A percentile compares a stretch with the other conserved stretches of the same genome.
Conservation (phyloP, 2,329 filamentous ascomycete species). For the Fusarium napiforme region DNA sequence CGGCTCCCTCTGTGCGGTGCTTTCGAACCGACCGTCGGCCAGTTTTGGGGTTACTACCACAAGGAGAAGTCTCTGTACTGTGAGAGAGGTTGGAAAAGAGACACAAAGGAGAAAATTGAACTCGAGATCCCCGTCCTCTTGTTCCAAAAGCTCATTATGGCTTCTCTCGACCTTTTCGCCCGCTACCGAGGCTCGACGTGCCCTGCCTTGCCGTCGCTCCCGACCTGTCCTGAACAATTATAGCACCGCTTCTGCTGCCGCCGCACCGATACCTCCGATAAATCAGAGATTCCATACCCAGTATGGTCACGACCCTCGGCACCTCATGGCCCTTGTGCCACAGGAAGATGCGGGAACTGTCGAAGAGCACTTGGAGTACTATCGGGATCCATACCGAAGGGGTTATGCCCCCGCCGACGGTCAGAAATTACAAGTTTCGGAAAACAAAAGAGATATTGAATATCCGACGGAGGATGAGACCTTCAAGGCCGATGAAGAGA, state of each 20-base stretch:
- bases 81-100: conserved; percentile 29
- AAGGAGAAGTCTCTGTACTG: conserved; percentile 44
- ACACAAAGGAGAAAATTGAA: conserved; percentile 18
- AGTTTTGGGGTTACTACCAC: conserved; percentile 40
- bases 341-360: conserved; percentile 59
- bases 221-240: conserved; percentile 42
- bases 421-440: conserved; percentile 61
- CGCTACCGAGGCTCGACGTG: conserved; percentile 35
- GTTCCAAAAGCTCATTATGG: conserved; percentile 52
- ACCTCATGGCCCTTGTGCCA: conserved; percentile 65
- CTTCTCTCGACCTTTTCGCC: conserved; percentile 56
- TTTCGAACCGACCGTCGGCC: conserved; percentile 57
- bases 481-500: conserved; percentile 49
- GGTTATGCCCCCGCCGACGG: conserved; percentile 64
- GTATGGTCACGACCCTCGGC: conserved; percentile 48
- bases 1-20: conserved; percentile 68
- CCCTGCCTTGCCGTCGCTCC: conserved; percentile 17
- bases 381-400: conserved; percentile 64
- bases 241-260: conserved; percentile 41
- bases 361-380: conserved; percentile 63
- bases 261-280: conserved; percentile 21
- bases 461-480: conserved; percentile 58
- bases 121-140: conserved; percentile 37
- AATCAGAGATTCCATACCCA: conserved; percentile 19
- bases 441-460: conserved; percentile 59